Evolutionary conservation across 1,284 basidiomycete genomes (phyloP).

Genomic region (Cryptococcus deneoformans): DNA sequence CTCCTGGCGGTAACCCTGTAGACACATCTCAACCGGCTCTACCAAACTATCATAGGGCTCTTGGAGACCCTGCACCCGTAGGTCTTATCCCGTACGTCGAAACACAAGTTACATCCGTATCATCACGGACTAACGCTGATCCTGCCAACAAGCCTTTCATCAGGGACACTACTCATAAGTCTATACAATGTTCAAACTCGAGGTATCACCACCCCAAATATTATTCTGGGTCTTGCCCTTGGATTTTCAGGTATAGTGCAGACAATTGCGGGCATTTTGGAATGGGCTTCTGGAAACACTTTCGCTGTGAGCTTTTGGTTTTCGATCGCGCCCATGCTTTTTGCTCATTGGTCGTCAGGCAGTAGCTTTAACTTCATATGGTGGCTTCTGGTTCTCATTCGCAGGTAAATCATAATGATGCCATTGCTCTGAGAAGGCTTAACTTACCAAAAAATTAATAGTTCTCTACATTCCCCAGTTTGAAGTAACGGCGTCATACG

Average conservation of each 20-base stretch:
- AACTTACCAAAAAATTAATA: background rate
- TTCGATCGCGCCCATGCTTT: too few species aligned
- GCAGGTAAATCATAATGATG: constrained; percentile 14
- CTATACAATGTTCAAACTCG: background rate
- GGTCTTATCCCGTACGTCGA: too few species aligned
- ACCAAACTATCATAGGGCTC: too few species aligned
- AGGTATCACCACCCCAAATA: background rate
- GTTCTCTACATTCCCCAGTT: constrained; percentile 47
- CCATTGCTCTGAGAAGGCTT: background rate
- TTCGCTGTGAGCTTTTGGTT: background rate
- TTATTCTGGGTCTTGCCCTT: background rate
- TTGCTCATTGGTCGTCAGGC: constrained; percentile 16
- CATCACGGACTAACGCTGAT: too few species aligned
- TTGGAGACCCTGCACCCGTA: too few species aligned
- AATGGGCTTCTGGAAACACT: background rate
- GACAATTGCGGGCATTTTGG: background rate
- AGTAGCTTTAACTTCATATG: constrained; percentile 75
- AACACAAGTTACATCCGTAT: too few species aligned
- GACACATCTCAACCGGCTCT: constrained; percentile 39
- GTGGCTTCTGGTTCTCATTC: constrained; percentile 79
- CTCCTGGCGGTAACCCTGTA: constrained; percentile 51
- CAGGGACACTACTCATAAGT: background rate
- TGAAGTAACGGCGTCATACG: constrained; percentile 53
- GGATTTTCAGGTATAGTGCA: background rate
- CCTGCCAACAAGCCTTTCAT: background rate